Percentiles rank a stretch among this genome's conserved stretches.
These are phyloP conservation scores for Samsoniella hepiali DNA, from an alignment of 2,329 filamentous ascomycete genomes.

Conservation along the genomic window DNA sequence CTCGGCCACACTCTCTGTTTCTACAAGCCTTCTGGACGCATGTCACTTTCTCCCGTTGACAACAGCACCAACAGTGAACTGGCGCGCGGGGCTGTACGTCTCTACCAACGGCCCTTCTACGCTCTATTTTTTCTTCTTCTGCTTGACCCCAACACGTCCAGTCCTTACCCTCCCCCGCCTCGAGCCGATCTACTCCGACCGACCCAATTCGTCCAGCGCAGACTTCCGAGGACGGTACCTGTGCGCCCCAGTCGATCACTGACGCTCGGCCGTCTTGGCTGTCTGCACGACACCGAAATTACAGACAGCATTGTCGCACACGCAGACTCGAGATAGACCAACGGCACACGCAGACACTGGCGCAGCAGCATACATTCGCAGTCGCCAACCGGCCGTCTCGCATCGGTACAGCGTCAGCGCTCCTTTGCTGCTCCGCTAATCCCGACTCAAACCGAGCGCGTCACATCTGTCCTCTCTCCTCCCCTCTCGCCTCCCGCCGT, in stretches of 20 bases:
- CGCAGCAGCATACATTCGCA: background rate
- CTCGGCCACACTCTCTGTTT: background rate
- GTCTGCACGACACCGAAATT: slow-evolving; percentile 2
- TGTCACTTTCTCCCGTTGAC: background rate
- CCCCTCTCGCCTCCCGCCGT: background rate
- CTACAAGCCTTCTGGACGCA: background rate
- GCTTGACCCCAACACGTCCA: background rate
- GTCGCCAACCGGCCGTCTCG: background rate
- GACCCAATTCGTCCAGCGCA: slow-evolving; percentile 2
- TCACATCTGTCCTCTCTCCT: background rate
- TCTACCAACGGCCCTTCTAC: background rate
- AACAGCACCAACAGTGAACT: background rate
- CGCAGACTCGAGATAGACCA: background rate
- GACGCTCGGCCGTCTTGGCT: background rate
- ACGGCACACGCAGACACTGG: background rate
- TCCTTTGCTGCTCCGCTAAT: slow-evolving; percentile 1
- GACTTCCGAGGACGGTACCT: background rate
- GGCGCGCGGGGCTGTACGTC: background rate
- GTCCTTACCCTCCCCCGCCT: background rate
- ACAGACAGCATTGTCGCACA: background rate
- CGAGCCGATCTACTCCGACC: background rate
- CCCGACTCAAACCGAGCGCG: slow-evolving; percentile 14
- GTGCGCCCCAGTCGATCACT: slow-evolving; percentile 3
- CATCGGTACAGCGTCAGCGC: background rate
- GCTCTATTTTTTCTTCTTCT: background rate